These are phyloP conservation scores for Rhododendron simsii DNA, from an alignment of 148 eudicot species.

Conservation along the genomic window DNA sequence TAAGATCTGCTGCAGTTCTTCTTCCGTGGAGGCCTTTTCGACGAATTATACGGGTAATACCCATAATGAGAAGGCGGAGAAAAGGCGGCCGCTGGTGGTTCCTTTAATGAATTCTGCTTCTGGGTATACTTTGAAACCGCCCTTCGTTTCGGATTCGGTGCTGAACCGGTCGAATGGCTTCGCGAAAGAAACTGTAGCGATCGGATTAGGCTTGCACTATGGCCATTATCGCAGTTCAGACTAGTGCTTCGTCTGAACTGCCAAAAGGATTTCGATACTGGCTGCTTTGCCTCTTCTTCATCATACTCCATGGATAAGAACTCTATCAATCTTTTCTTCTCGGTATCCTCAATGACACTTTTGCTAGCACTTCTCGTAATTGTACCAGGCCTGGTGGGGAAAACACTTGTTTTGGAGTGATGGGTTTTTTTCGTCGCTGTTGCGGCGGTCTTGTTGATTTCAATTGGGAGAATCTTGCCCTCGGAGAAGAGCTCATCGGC, in stretches of 20 bases:
- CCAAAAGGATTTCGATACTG: conserved; percentile 37
- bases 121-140: conserved; percentile 11
- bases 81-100: conserved; percentile 6
- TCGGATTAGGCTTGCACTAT: conserved; percentile 27
- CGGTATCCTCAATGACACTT: background rate
- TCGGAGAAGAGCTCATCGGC: conserved; percentile 82
- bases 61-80: conserved; percentile 6
- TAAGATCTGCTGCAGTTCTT: conserved; percentile 32
- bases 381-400: conserved; percentile 2
- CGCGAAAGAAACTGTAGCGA: conserved; percentile 40
- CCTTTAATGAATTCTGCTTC: conserved; percentile 34
- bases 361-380: background rate
- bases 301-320: conserved; percentile 38
- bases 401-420: background rate
- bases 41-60: conserved; percentile 16
- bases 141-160: conserved; percentile 33
- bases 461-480: conserved; percentile 60
- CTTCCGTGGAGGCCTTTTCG: conserved; percentile 38
- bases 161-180: conserved; percentile 83
- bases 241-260: conserved; percentile 57
- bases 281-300: conserved; percentile 31
- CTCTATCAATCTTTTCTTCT: conserved; percentile 57
- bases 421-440: conserved; percentile 1
- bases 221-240: conserved; percentile 27
- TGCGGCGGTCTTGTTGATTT: conserved; percentile 15